Base-by-base conservation (phyloP, 306 rosid genomes). In the Begonia fuchsioides region DNA sequence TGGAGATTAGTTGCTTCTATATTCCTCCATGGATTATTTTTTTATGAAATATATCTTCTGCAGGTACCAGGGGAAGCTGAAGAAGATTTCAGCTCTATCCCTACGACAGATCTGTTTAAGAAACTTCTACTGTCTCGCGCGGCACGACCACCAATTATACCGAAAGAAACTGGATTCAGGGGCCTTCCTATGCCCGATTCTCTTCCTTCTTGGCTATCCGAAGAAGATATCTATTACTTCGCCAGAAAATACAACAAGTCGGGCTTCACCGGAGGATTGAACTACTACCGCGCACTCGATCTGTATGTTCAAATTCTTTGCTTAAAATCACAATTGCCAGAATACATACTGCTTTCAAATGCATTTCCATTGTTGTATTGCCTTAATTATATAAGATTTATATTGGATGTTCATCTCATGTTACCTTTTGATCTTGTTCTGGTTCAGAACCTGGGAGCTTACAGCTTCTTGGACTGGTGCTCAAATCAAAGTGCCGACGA, bases 391-490 rank as follows among this genome's bases (percentile, higher is more conserved):
- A 8, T 26, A 4, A 26, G 35, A 26, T 26, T 26, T 26, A 1
- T 1, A 26, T 8, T 26, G 35, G 7, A 26, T 20, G 32, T 26
- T 26, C 7, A 26, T 26, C 35, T 26, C 35, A 6, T 6, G 35
- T 26, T 6, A 2, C 1, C 35, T 26, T 4, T 26, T 26, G 5
- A 26, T 2, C 35, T 4, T 26, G 7, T 16, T 12, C 10, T 32
- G 56, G 9, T 52, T 35, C 47, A 53, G 72, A 20, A 67, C 44
- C 14, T 67, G 72, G 67, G 67, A 67, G 58, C 54, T 60, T 5
- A 60, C 72, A 15, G 67, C 67, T 8, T 57, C 63, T 1, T 67
- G 72, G 72, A 60, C 18, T 6, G 63, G 72, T n/a, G 49, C 19
- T 17, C 48, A 60, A 51, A 43, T 60, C 12, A 46, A 50, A 44